Conservation (phyloP, 225 moss, liverwort and hornwort species). For the Rhytidiadelphus loreus region DNA sequence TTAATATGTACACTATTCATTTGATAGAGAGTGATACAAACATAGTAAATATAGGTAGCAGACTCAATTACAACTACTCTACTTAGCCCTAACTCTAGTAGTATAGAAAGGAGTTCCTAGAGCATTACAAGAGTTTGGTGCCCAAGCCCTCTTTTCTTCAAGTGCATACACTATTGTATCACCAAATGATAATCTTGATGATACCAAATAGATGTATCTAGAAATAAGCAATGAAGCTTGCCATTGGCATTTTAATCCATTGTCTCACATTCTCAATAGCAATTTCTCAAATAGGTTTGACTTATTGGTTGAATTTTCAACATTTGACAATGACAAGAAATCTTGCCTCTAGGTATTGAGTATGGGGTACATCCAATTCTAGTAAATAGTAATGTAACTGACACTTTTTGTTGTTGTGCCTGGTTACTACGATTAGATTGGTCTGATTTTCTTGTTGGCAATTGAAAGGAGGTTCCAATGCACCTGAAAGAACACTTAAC, state of each 20-base stretch:
- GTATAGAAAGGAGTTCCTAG: not conserved
- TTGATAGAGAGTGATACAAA: not conserved
- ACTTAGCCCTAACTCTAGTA: not conserved
- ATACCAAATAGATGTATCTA: not conserved
- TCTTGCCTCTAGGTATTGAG: not conserved
- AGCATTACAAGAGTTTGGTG: not conserved
- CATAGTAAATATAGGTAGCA: not conserved
- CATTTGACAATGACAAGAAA: not conserved
- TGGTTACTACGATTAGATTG: not conserved
- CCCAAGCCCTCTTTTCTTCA: not conserved
- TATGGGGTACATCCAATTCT: not conserved
- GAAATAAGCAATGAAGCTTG: not conserved
- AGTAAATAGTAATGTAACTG: not conserved
- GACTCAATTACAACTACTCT: not conserved
- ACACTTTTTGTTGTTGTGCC: not conserved
- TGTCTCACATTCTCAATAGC: not conserved
- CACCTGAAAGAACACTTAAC: rapidly evolving
- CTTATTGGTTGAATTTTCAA: not conserved
- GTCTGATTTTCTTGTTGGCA: not conserved
- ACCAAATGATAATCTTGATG: not conserved
- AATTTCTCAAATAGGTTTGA: not conserved
- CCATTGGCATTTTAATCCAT: not conserved
- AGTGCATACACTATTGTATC: not conserved
- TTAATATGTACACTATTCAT: not conserved
- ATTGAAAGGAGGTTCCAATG: not conserved